Conservation (phyloP, 495 filamentous ascomycete genomes). For the Podospora bellae-mahoneyi region DNA sequence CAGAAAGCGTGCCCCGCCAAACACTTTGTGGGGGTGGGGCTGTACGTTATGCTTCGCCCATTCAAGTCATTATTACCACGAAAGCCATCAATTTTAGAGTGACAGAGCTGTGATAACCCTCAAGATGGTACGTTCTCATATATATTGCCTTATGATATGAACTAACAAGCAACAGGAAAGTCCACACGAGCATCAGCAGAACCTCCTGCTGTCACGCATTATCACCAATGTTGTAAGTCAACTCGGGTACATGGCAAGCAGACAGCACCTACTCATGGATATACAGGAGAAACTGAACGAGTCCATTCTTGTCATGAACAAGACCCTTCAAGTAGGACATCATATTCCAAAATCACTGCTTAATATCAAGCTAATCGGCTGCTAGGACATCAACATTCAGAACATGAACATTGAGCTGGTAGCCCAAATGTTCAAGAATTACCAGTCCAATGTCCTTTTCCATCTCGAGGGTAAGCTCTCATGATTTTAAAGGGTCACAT, state of each 20-base stretch:
- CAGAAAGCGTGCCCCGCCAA: background rate
- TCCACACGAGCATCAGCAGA: conserved; percentile 97
- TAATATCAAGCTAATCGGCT: background rate
- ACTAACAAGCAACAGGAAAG: conserved; percentile 61
- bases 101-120: background rate
- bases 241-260: background rate
- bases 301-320: conserved; percentile 86
- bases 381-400: conserved; percentile 90
- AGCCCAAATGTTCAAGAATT: conserved; percentile 99
- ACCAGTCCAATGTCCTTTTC: conserved; percentile 95
- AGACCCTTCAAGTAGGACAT: conserved; percentile 68
- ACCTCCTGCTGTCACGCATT: conserved; percentile 85
- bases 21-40: conserved; percentile 13
- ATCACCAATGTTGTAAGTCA: conserved; percentile 85
- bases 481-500: too few species aligned
- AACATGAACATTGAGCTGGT: conserved; percentile 99
- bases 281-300: conserved; percentile 95
- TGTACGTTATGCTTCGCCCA: background rate
- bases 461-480: conserved; percentile 79
- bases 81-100: background rate
- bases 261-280: background rate
- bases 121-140: conserved; percentile 9
- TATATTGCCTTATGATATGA: background rate
- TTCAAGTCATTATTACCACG: background rate
- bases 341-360: conserved; percentile 1